These are phyloP conservation scores for Corynascus novoguineensis DNA, from an alignment of 495 filamentous ascomycete species.

Conservation along the genomic window DNA sequence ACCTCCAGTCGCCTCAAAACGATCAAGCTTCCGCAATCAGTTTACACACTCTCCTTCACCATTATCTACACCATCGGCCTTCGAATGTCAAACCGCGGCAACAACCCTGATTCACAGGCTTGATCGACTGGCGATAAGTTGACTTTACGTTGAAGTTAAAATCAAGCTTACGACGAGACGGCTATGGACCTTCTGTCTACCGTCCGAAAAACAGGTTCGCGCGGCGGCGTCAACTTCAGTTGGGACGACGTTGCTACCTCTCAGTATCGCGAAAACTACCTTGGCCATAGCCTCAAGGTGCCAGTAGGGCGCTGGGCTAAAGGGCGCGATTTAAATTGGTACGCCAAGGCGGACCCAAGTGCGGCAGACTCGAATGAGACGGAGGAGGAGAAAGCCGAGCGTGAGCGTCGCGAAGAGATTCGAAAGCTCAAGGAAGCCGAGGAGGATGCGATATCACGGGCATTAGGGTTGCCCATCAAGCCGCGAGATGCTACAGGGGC, in stretches of 20 bases:
- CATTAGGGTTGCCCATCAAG: conserved; percentile 70
- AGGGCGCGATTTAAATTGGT: conserved; percentile 81
- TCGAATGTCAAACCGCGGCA: no score
- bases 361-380: conserved; percentile 47
- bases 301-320: conserved; percentile 96
- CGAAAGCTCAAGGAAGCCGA: conserved; percentile 83
- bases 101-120: no score
- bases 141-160: no score
- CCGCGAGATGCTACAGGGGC: conserved; percentile 44
- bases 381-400: conserved; percentile 54
- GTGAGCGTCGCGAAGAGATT: conserved; percentile 73
- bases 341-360: conserved; percentile 61
- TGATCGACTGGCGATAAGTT: no score
- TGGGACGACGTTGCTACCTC: conserved; percentile 92
- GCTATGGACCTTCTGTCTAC: conserved; percentile 90
- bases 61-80: neutral
- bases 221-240: conserved; percentile 90
- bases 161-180: neutral
- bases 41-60: neutral
- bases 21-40: neutral
- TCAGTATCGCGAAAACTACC: conserved; percentile 89
- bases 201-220: conserved; percentile 87
- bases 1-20: no score
- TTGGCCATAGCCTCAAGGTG: conserved; percentile 93
- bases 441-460: conserved; percentile 78